Evolutionary conservation across 1,284 basidiomycete species (phyloP).

Genomic region (Leccinum fuscescens): DNA sequence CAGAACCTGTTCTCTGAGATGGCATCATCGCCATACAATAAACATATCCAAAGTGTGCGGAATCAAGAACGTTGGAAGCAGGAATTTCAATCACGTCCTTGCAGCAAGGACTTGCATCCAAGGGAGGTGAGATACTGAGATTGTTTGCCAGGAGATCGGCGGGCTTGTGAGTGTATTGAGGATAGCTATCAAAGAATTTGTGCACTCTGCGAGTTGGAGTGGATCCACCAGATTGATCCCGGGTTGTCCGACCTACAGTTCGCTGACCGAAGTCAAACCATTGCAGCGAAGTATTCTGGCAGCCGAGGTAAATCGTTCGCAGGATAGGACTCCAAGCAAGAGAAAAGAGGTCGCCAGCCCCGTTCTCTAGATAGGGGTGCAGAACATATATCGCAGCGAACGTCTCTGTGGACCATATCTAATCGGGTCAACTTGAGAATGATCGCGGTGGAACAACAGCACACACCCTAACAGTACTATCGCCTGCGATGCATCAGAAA

Average conservation of each 20-base stretch:
- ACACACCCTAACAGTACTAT: slow-evolving; percentile 78
- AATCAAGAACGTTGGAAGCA: slow-evolving; percentile 70
- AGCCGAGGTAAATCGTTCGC: slow-evolving; percentile 82
- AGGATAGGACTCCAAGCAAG: slow-evolving; percentile 75
- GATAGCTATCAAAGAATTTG: slow-evolving; percentile 83
- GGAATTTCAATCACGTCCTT: slow-evolving; percentile 53
- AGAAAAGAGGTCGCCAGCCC: slow-evolving; percentile 89
- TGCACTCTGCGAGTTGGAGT: slow-evolving; percentile 59
- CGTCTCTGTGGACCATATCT: slow-evolving; percentile 81
- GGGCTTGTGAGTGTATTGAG: slow-evolving; percentile 61
- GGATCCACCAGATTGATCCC: slow-evolving; percentile 42
- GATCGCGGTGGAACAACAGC: neutral
- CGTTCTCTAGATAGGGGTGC: slow-evolving; percentile 79
- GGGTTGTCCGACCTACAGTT: slow-evolving; percentile 9
- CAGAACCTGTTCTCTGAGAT: slow-evolving; percentile 37
- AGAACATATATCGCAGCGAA: slow-evolving; percentile 76
- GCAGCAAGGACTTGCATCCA: slow-evolving; percentile 26
- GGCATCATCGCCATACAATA: slow-evolving; percentile 78
- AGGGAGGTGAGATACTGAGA: slow-evolving; percentile 29
- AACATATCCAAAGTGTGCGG: slow-evolving; percentile 93
- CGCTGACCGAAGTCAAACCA: slow-evolving; percentile 68
- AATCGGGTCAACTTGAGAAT: slow-evolving; percentile 11
- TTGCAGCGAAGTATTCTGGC: slow-evolving; percentile 87
- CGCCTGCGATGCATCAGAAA: slow-evolving; percentile 48
- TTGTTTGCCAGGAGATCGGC: slow-evolving; percentile 65